These are phyloP conservation scores for Cicer pinnatifidum DNA, from an alignment of 306 rosid species.

Conservation along the genomic window DNA sequence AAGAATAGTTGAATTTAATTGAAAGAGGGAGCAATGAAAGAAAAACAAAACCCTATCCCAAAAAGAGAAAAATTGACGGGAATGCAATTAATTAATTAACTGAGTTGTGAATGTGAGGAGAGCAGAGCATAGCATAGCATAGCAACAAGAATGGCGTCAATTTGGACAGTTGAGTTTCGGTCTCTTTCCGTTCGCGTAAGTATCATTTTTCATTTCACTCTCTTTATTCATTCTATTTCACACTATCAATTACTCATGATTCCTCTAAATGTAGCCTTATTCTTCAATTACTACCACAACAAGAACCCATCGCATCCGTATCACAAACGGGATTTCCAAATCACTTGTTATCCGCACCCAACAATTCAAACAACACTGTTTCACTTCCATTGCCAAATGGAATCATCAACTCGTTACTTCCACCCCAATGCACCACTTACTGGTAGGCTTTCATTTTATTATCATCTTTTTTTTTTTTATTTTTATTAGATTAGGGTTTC, in stretches of 20 bases:
- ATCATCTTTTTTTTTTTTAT: neutral
- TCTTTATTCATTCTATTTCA: neutral
- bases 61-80: too few relatives aligned
- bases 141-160: slow-evolving; percentile 56
- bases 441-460: slow-evolving; percentile 21
- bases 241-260: neutral
- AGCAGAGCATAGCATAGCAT: too few relatives aligned
- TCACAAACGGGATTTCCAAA: slow-evolving; percentile 42
- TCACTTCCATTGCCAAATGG: slow-evolving; percentile 35
- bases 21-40: neutral
- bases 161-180: slow-evolving; percentile 50
- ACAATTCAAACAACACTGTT: slow-evolving; percentile 35
- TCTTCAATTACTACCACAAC: neutral
- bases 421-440: slow-evolving; percentile 9
- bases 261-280: slow-evolving; percentile 25
- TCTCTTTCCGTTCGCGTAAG: slow-evolving; percentile 55
- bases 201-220: neutral
- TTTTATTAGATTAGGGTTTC: neutral
- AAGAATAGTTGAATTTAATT: too few relatives aligned
- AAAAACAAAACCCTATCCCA: neutral
- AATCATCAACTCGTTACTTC: slow-evolving; percentile 41
- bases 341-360: slow-evolving; percentile 1
- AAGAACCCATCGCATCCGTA: neutral
- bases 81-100: neutral
- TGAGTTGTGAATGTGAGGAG: neutral